These are phyloP conservation scores for Spizellomyces sp. DNA, from an alignment of 192 early-diverging fungal genomes.

Conservation along the genomic window DNA sequence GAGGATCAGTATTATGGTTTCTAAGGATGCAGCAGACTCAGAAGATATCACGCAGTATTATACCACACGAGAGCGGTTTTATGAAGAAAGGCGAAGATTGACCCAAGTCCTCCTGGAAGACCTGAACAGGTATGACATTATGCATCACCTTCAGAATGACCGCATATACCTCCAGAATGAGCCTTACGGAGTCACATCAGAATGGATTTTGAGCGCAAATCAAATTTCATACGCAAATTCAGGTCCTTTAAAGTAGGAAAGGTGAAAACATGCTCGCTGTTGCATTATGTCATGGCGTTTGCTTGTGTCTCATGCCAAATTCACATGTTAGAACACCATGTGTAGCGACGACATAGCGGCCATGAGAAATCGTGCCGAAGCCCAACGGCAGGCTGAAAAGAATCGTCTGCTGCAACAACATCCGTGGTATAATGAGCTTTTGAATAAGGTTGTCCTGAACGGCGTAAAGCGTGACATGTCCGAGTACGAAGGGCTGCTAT, in stretches of 20 bases:
- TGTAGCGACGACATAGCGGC: slow-evolving; percentile 47
- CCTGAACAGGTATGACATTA: slow-evolving; percentile 33
- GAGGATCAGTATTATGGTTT: neutral
- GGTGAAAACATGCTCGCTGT: slow-evolving; percentile 14
- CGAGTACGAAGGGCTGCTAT: slow-evolving; percentile 43
- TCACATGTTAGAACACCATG: slow-evolving; percentile 31
- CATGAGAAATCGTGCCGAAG: slow-evolving; percentile 45
- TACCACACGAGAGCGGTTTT: slow-evolving; percentile 48
- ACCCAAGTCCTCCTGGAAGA: slow-evolving; percentile 50
- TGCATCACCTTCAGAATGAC: neutral
- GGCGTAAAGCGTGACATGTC: slow-evolving; percentile 35
- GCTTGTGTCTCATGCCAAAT: neutral
- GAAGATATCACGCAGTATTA: slow-evolving; percentile 39
- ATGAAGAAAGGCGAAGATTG: slow-evolving; percentile 46
- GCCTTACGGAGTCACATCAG: slow-evolving; percentile 11
- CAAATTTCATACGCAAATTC: slow-evolving; percentile 42
- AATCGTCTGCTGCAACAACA: slow-evolving; percentile 36
- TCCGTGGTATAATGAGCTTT: slow-evolving; percentile 58
- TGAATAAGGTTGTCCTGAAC: slow-evolving; percentile 49
- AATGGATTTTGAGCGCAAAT: slow-evolving; percentile 50
- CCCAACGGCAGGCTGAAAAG: slow-evolving; percentile 27
- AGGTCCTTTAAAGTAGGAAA: slow-evolving; percentile 42
- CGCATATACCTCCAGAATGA: slow-evolving; percentile 8
- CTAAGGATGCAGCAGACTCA: neutral
- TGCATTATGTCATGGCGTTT: neutral